Conservation (phyloP, 257 asterid genomes). For the Gynochthodes officinalis region DNA sequence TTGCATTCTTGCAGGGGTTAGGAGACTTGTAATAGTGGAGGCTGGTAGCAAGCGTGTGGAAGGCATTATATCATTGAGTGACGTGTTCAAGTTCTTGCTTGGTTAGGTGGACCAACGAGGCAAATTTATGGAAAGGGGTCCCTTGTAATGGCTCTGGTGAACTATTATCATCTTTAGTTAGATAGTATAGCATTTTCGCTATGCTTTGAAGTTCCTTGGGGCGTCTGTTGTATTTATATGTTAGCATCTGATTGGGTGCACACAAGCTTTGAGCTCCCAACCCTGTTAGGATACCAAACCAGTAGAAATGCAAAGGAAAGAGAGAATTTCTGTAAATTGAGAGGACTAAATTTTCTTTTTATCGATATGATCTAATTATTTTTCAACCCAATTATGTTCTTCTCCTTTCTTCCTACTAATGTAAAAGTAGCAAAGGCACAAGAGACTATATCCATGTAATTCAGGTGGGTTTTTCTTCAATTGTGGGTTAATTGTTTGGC, state of each 20-base stretch:
- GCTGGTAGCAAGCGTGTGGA: conserved; percentile 78
- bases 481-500: not conserved
- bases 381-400: conserved; percentile 3
- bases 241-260: conserved; percentile 17
- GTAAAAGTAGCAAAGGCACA: conserved; percentile 4
- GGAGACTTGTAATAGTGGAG: conserved; percentile 71
- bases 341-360: conserved; percentile 31
- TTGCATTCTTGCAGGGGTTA: conserved; percentile 44
- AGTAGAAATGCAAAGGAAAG: conserved; percentile 16
- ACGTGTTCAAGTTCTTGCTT: conserved; percentile 61
- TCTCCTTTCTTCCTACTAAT: conserved; percentile 11
- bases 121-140: conserved; percentile 14
- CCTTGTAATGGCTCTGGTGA: conserved; percentile 19
- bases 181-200: conserved; percentile 13
- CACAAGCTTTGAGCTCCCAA: conserved; percentile 26
- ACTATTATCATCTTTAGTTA: conserved; percentile 15
- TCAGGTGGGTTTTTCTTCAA: not conserved
- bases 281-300: conserved; percentile 29
- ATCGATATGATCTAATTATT: conserved; percentile 17
- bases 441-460: not conserved
- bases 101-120: conserved; percentile 35
- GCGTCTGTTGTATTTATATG: conserved; percentile 9
- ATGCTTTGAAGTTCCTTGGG: conserved; percentile 9
- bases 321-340: conserved; percentile 44
- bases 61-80: conserved; percentile 63